Conservation (phyloP, 768 basidiomycete genomes). For the Tylopilus felleus region DNA sequence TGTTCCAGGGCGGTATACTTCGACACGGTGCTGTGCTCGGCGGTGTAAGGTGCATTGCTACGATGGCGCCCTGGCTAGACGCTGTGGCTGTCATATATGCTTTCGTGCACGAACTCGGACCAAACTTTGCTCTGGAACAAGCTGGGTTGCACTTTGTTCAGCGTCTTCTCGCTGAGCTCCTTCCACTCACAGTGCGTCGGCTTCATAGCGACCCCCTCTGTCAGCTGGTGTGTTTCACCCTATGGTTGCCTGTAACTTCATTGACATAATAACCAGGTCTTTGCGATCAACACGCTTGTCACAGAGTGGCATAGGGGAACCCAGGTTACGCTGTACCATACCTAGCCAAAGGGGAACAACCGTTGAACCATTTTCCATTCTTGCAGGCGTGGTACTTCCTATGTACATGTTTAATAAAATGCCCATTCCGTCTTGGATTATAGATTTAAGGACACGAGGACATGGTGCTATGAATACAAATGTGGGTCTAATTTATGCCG, state of each 20-base stretch:
- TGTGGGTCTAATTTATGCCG: conserved; percentile 17
- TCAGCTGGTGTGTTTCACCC: conserved; percentile 14
- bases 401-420: conserved; percentile 6
- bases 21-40: conserved; percentile 2
- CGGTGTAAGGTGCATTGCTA: conserved; percentile 10
- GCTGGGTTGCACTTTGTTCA: conserved; percentile 13
- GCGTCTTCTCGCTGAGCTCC: conserved; percentile 8
- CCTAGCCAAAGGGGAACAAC: neutral
- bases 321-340: conserved; percentile 5
- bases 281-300: conserved; percentile 10
- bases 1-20: conserved; percentile 15
- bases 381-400: neutral
- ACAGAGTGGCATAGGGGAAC: conserved; percentile 5
- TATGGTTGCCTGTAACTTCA: neutral
- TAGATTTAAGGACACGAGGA: conserved; percentile 5
- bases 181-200: conserved; percentile 1
- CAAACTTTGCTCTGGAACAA: conserved; percentile 9
- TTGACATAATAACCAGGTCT: conserved; percentile 8
- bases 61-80: conserved; percentile 15
- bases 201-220: conserved; percentile 10
- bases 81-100: conserved; percentile 15
- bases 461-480: conserved; percentile 27
- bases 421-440: conserved; percentile 7
- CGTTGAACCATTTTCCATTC: too few relatives aligned
- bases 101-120: conserved; percentile 18